Conservation (phyloP, 352 stramenopile genomes). For the Phytophthora hibernalis region DNA sequence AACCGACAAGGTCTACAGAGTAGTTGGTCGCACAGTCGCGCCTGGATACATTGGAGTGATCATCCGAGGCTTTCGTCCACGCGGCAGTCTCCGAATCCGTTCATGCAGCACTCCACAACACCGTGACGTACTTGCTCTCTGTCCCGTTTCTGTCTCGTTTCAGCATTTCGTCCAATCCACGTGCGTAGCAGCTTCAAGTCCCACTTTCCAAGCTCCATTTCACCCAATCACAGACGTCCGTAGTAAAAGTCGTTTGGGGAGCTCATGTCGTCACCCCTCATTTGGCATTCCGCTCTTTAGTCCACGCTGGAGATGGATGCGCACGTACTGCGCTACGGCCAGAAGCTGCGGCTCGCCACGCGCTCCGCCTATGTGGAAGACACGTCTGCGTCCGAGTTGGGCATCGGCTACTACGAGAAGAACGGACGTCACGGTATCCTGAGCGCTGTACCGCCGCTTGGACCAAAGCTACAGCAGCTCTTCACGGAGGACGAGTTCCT, state of each 20-base stretch:
- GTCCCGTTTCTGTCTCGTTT: background rate
- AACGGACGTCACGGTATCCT: conserved; percentile 86
- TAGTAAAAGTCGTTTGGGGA: conserved; percentile 12
- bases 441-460: conserved; percentile 83
- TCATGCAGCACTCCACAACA: background rate
- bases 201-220: background rate
- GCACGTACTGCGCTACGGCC: conserved; percentile 66
- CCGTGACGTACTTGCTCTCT: conserved; percentile 21
- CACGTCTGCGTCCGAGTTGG: conserved; percentile 18
- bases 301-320: conserved; percentile 41
- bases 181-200: conserved; percentile 20
- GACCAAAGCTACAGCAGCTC: conserved; percentile 65
- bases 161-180: conserved; percentile 20
- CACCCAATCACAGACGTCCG: conserved; percentile 17
- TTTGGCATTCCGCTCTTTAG: background rate
- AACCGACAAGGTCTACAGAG: background rate
- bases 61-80: background rate
- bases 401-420: conserved; percentile 89
- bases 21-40: background rate
- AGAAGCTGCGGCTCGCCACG: conserved; percentile 71
- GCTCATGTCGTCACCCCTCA: conserved; percentile 5
- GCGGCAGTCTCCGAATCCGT: conserved; percentile 1
- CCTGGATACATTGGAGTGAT: conserved; percentile 5
- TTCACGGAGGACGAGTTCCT: conserved; percentile 89
- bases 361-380: conserved; percentile 57